A percentile compares a stretch with the other conserved stretches of the same genome.
Conservation (phyloP, 106 monocot genomes). For the Acanthochlamys bracteata region DNA sequence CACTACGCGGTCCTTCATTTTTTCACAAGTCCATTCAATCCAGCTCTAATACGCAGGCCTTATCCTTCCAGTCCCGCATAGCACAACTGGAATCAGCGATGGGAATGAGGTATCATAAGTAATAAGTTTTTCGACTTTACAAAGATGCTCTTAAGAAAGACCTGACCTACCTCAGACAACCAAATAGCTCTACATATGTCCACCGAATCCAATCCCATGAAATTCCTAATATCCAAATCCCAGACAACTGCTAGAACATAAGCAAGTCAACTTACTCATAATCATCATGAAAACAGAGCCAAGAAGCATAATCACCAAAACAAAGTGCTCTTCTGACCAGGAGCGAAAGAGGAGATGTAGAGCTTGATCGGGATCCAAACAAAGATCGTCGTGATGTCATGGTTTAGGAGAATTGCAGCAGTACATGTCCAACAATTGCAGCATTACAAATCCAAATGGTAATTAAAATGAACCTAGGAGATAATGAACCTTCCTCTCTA, state of each 20-base stretch:
- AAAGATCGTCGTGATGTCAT: no score
- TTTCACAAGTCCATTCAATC: neutral
- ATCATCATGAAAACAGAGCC: neutral
- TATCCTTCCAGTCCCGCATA: neutral
- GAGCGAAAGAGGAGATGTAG: no score
- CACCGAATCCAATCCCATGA: slow-evolving; percentile 1
- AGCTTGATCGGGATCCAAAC: no score
- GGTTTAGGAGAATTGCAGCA: no score
- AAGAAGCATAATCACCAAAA: no score
- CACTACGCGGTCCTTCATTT: no score
- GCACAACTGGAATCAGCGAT: neutral
- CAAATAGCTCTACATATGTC: neutral
- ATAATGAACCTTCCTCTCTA: no score
- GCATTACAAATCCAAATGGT: no score
- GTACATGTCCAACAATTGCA: no score
- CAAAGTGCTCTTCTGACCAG: no score
- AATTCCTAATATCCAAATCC: slow-evolving; percentile 2
- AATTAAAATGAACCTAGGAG: no score
- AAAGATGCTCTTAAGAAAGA: slow-evolving; percentile 5
- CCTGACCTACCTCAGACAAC: slow-evolving; percentile 1
- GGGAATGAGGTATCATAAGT: neutral
- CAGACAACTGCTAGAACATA: neutral
- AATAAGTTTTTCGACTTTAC: neutral
- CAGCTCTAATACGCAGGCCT: neutral
- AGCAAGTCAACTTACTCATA: slow-evolving; percentile 2